Evolutionary conservation across 768 basidiomycete genomes (phyloP), one percentile per base, ranked within the genome.

Genomic region (Lentinus tigrinus): DNA sequence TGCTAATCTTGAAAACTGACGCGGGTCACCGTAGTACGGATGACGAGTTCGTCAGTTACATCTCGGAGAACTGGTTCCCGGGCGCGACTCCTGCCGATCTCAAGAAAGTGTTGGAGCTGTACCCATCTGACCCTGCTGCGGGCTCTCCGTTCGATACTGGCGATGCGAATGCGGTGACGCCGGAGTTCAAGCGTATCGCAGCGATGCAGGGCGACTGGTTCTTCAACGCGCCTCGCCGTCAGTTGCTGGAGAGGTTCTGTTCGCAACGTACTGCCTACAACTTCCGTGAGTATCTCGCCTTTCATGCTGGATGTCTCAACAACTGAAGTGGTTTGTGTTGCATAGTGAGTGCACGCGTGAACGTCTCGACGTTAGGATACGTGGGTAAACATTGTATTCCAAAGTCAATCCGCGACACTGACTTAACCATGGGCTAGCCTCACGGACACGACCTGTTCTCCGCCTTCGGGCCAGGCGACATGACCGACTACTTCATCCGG

Each of bases 401-500:
- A 3, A n/a, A n/a, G n/a, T n/a, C n/a, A n/a, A n/a, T n/a, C n/a
- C 8, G 19, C 19, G 13, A 23, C 17, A 23, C 13, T 21, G 24
- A 21, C 44, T 31, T 11, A 31, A 6, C 31, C n/a, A 24, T 36
- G 44, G 7, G 5, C 16, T 24, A 81, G 80, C 69, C 71, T 24
- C 83, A 85, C 52, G 65, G 57, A 10, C 72, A 77, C 0, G 80
- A 84, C 60, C 16, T 82, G 7, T 52, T 73, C 16, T 73, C 77
- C 26, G 65, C 78, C 17, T 83, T 77, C 53, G 71, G 68, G 0
- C 74, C 68, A 2, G 72, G 72, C 21, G 78, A 81, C 55, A 68
- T 83, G 64, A 66, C 77, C 6, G 78, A 81, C 62, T 77, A 78
- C 61, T 70, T 83, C 21, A 73, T 82, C 52, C 73, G 76, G 38